Evolutionary conservation across 192 early-diverging fungal genomes (phyloP).

Genomic region (Coemansia sp.): DNA sequence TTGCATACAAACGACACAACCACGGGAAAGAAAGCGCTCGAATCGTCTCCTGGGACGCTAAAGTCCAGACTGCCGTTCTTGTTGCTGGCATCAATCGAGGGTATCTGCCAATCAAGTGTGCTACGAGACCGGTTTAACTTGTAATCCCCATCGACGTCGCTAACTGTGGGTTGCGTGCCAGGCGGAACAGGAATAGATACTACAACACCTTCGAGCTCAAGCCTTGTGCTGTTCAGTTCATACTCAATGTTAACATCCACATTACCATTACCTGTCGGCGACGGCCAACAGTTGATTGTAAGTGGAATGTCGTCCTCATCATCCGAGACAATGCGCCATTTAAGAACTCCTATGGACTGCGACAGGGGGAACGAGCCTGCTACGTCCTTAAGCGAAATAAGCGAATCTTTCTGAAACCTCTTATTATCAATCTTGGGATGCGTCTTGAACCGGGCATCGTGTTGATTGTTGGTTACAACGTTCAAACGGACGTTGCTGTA

Average conservation of each 20-base stretch:
- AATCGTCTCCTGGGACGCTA: conserved; percentile 70
- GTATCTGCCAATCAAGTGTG: conserved; percentile 79
- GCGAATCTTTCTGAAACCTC: conserved; percentile 67
- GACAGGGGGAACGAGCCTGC: conserved; percentile 80
- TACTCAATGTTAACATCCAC: conserved; percentile 98
- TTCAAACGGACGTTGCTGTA: conserved; percentile 64
- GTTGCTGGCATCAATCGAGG: conserved; percentile 73
- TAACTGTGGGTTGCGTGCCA: conserved; percentile 68
- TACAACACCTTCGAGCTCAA: conserved; percentile 82
- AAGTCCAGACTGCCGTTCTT: conserved; percentile 80
- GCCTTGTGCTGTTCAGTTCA: conserved; percentile 72
- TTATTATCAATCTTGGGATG: conserved; percentile 97
- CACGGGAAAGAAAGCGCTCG: conserved; percentile 49
- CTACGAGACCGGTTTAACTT: conserved; percentile 68
- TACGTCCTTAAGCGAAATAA: conserved; percentile 80
- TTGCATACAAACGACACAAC: conserved; percentile 71
- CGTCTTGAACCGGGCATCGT: conserved; percentile 88
- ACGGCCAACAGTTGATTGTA: conserved; percentile 94
- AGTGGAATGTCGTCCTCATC: conserved; percentile 86
- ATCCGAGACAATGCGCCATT: conserved; percentile 82
- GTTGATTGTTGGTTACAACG: conserved; percentile 61
- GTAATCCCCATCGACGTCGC: conserved; percentile 81
- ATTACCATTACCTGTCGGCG: conserved; percentile 79
- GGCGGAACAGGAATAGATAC: conserved; percentile 88
- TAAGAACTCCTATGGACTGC: conserved; percentile 80